A percentile compares a stretch with the other conserved stretches of the same genome.
These are phyloP conservation scores for Kazachstania psychrophila DNA, from an alignment of 805 yeast species.

Conservation along the genomic window DNA sequence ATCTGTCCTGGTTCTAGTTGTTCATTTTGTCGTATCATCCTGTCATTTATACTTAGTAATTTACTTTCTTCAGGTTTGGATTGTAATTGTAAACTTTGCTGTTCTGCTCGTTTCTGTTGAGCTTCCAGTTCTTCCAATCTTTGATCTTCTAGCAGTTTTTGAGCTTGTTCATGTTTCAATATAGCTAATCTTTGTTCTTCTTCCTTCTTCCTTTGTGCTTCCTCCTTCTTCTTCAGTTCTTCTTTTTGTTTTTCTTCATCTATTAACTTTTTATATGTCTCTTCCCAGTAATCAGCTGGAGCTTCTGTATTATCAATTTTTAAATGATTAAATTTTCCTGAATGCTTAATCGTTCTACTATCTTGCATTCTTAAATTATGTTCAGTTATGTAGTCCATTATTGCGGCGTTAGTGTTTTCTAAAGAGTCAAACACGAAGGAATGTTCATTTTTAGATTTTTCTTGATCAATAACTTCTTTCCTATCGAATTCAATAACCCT, in stretches of 20 bases:
- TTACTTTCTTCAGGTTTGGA: too few relatives aligned
- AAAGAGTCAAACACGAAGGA: not conserved
- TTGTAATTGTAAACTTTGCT: slow-evolving; percentile 3
- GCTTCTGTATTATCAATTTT: slow-evolving; percentile 16
- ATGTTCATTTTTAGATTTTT: not conserved
- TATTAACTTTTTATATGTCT: slow-evolving; percentile 9
- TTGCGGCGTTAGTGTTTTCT: slow-evolving; percentile 5
- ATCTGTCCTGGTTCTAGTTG: too few relatives aligned
- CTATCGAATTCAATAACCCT: not conserved
- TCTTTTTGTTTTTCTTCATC: slow-evolving; percentile 3
- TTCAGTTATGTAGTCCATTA: slow-evolving; percentile 10
- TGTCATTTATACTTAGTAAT: too few relatives aligned
- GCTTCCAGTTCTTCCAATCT: slow-evolving; percentile 3
- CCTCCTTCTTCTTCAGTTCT: slow-evolving; percentile 8
- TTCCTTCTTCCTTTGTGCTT: slow-evolving; percentile 8
- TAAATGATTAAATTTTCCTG: slow-evolving; percentile 13
- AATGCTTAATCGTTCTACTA: slow-evolving; percentile 13
- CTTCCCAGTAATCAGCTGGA: slow-evolving; percentile 26
- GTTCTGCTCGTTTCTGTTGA: slow-evolving; percentile 2
- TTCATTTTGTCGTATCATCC: too few relatives aligned
- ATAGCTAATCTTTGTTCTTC: slow-evolving; percentile 11
- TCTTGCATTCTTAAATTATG: slow-evolving; percentile 12
- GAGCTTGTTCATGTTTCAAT: slow-evolving; percentile 2
- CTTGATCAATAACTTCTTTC: not conserved
- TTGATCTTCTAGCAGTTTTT: slow-evolving; percentile 3